Conservation (phyloP, 495 filamentous ascomycete species). For the Xylaria sp. region DNA sequence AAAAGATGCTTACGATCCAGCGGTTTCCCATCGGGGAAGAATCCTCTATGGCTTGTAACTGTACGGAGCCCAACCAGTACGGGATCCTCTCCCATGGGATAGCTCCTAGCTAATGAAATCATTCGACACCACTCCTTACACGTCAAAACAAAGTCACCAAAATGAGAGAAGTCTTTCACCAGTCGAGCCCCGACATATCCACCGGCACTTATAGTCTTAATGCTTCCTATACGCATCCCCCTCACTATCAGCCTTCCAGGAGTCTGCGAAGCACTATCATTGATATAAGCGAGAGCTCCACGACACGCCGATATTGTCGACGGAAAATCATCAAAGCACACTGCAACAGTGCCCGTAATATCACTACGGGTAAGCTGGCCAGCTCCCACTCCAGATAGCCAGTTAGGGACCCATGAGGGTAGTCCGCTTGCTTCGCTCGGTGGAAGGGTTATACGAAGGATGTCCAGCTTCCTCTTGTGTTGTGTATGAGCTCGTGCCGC, state of each 20-base stretch:
- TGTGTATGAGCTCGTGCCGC: neutral
- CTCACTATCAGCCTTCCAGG: neutral
- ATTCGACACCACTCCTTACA: slow-evolving; percentile 13
- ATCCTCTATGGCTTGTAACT: neutral
- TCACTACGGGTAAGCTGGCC: neutral
- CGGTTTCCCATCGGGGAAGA: neutral
- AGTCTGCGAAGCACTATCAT: neutral
- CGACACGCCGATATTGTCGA: neutral
- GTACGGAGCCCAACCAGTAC: neutral
- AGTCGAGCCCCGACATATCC: neutral
- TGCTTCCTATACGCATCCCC: neutral
- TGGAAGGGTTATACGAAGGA: slow-evolving; percentile 28
- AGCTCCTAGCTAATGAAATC: neutral
- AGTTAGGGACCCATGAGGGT: slow-evolving; percentile 38
- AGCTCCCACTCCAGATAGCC: slow-evolving; percentile 7
- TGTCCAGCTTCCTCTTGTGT: slow-evolving; percentile 15
- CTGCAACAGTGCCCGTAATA: neutral
- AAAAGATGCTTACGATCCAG: neutral
- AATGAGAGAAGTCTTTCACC: neutral
- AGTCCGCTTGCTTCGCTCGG: slow-evolving; percentile 27
- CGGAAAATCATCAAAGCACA: slow-evolving; percentile 1
- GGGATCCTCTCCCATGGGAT: slow-evolving; percentile 7
- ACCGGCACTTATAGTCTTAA: neutral
- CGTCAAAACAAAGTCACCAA: neutral
- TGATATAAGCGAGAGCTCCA: neutral